Conservation (phyloP, 1,284 basidiomycete species). For the Cystobasidiaceae sp. region DNA sequence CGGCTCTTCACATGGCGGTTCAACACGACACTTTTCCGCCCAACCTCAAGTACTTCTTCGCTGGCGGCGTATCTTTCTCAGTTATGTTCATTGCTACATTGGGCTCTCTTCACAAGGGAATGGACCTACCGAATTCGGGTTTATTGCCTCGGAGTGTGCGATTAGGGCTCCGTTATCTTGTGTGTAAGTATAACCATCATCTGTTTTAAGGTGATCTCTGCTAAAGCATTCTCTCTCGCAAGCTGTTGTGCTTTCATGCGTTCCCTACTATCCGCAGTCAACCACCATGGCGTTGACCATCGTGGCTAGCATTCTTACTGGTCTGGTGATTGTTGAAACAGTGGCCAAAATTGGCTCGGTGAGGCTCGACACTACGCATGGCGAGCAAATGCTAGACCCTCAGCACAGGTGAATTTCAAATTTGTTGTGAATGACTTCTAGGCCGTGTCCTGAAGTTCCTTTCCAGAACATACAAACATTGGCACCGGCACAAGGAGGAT, state of each 20-base stretch:
- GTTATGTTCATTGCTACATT: slow-evolving; percentile 40
- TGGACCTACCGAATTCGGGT: slow-evolving; percentile 39
- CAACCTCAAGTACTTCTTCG: slow-evolving; percentile 41
- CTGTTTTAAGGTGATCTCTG: too few relatives aligned
- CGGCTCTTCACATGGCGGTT: neutral
- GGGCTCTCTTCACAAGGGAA: slow-evolving; percentile 41
- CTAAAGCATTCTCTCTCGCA: too few relatives aligned
- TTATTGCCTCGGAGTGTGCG: slow-evolving; percentile 39
- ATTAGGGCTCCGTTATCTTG: slow-evolving; percentile 35
- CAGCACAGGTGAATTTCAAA: too few relatives aligned
- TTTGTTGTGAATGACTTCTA: too few relatives aligned
- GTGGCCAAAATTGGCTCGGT: slow-evolving; percentile 44
- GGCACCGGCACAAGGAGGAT: slow-evolving; percentile 29
- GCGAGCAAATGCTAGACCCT: too few relatives aligned
- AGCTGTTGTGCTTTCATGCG: too few relatives aligned
- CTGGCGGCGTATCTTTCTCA: slow-evolving; percentile 35
- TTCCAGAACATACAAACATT: slow-evolving; percentile 6
- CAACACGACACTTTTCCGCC: neutral
- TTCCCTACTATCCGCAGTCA: too few relatives aligned
- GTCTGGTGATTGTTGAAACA: slow-evolving; percentile 42
- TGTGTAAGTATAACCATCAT: too few relatives aligned
- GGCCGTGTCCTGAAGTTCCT: too few relatives aligned
- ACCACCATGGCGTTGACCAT: slow-evolving; percentile 36
- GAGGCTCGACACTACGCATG: too few relatives aligned
- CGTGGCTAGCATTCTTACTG: slow-evolving; percentile 35